These are phyloP conservation scores for Candida ovalis DNA, from an alignment of 805 yeast genomes.

Conservation along the genomic window DNA sequence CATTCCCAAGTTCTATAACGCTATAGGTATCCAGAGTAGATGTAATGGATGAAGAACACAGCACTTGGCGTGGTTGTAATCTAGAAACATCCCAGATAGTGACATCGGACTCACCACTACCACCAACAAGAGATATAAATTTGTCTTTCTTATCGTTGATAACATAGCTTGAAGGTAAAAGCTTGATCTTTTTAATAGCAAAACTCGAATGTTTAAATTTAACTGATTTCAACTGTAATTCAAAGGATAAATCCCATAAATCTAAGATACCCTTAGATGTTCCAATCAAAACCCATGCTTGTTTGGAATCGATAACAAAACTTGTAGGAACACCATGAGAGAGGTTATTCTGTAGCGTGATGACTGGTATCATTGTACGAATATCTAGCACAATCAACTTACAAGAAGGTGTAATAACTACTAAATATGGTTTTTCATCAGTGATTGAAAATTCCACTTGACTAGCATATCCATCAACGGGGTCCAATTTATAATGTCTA, in stretches of 20 bases:
- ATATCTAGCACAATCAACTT: constrained; percentile 54
- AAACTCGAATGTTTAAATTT: constrained; percentile 39
- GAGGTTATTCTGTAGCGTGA: constrained; percentile 48
- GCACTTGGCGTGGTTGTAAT: constrained; percentile 43
- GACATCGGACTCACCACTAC: constrained; percentile 54
- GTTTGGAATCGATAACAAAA: constrained; percentile 50
- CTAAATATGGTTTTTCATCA: constrained; percentile 39
- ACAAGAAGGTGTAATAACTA: constrained; percentile 51
- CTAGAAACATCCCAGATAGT: constrained; percentile 75
- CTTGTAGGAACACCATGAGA: constrained; percentile 64
- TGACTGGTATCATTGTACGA: constrained; percentile 44
- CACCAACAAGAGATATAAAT: constrained; percentile 62
- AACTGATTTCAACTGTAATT: constrained; percentile 57
- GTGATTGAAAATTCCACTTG: constrained; percentile 39
- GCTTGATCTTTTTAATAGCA: constrained; percentile 46
- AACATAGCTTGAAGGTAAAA: constrained; percentile 39
- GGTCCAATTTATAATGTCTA: constrained; percentile 38
- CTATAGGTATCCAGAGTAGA: constrained; percentile 25
- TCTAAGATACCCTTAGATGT: constrained; percentile 70
- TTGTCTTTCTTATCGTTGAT: constrained; percentile 34
- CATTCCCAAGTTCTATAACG: constrained; percentile 21
- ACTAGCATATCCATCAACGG: constrained; percentile 37
- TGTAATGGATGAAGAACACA: constrained; percentile 22
- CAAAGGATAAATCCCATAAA: constrained; percentile 80
- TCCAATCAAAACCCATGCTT: constrained; percentile 68